Evolutionary conservation across 2,329 filamentous ascomycete species (phyloP).

Genomic region (Didymella lethalis): DNA sequence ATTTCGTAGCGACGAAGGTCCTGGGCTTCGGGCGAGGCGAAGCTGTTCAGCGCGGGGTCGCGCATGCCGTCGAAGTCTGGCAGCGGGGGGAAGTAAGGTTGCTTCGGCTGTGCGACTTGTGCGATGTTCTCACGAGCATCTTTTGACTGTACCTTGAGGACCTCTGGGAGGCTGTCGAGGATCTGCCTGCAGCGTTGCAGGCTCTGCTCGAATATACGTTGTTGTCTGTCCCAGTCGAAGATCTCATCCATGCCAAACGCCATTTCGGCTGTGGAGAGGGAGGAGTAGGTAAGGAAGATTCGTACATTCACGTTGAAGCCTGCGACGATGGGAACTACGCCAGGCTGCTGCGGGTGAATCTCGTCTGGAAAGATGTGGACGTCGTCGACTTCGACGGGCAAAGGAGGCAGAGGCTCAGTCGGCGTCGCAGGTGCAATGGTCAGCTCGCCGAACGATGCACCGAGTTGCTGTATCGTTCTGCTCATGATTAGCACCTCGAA

Average conservation of each 20-base stretch:
- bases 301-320: constrained; percentile 83
- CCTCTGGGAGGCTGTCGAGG: constrained; percentile 71
- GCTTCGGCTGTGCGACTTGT: constrained; percentile 37
- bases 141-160: constrained; percentile 67
- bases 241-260: constrained; percentile 81
- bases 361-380: constrained; percentile 77
- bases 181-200: constrained; percentile 74
- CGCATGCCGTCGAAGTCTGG: constrained; percentile 45
- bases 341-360: constrained; percentile 73
- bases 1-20: constrained; percentile 72
- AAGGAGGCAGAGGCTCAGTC: constrained; percentile 77
- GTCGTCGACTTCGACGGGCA: constrained; percentile 85
- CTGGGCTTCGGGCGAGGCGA: constrained; percentile 37
- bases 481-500: constrained; percentile 42
- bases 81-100: constrained; percentile 49
- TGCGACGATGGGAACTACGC: constrained; percentile 72
- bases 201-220: constrained; percentile 73
- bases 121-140: constrained; percentile 44
- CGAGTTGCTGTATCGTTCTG: constrained; percentile 80
- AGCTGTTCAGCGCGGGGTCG: constrained; percentile 35
- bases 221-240: constrained; percentile 79
- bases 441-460: constrained; percentile 73
- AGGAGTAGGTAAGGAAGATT: constrained; percentile 81
- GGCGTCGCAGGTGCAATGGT: constrained; percentile 79
- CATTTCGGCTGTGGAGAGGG: constrained; percentile 79